Base-by-base conservation (phyloP, 805 yeast species). In the Danielozyma ontarioensis region DNA sequence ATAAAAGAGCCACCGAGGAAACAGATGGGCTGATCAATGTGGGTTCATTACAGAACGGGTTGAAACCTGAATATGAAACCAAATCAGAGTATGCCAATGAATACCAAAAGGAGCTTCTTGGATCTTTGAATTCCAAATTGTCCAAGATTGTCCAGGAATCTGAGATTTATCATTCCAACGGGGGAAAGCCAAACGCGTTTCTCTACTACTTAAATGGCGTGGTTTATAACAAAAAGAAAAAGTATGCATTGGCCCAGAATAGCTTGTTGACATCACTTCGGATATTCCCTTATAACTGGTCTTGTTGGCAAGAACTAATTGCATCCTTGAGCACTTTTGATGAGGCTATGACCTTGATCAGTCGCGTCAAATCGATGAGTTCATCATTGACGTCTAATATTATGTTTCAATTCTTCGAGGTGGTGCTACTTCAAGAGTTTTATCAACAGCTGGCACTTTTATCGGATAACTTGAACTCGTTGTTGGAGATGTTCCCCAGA, bases 211-310 rank as follows among this genome's bases (percentile, higher is more conserved):
- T 93, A 26, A 67, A 74, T 35, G 98, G 97, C 1, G 53, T 83
- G 12, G 63, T 84, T 1, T 62, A 80, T 29, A 61, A 78, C 34
- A 80, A 76, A 45, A 80, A 80, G 46, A 78, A 78, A 31, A 78
- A 81, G 42, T 58, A 59, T n/a, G 44, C 61, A 2, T 53, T 63
- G 23, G 96, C 97, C 0, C 78, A 80, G 36, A 64, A 71, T 16
- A 63, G 64, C 28, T 68, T 89, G 21, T 64, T 78, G 19, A 68
- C 68, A 29, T 81, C 96, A 1, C 51, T 90, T 11, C 62, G 70
- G 16, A 32, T 70, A 18, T 87, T 80, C 46, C 95, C 97, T 0
- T 83, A 71, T 55, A 90, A 90, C 55, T 93, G 98, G 98, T 75
- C 89, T 34, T 83, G 93, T 37, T 93, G 97, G 97, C 69, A 72